Conservation (phyloP, 371 early-diverging fungal genomes). For the Mortierella sp. region DNA sequence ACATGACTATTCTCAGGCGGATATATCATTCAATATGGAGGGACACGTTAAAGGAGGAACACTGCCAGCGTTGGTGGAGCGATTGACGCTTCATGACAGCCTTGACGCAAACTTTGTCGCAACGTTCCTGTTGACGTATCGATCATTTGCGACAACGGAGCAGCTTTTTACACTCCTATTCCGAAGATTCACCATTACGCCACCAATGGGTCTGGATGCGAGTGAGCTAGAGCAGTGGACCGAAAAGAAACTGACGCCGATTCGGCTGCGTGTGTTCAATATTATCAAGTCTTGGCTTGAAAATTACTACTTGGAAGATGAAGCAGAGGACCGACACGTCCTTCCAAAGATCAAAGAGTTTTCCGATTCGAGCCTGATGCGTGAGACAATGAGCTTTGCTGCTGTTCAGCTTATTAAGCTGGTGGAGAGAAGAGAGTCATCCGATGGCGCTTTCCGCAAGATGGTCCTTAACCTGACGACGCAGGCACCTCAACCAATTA, state of each 20-base stretch:
- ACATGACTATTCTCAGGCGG: slow-evolving; percentile 81
- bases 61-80: slow-evolving; percentile 85
- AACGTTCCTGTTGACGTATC: slow-evolving; percentile 90
- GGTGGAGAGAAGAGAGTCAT: slow-evolving; percentile 75
- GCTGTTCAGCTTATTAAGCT: slow-evolving; percentile 76
- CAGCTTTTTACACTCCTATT: slow-evolving; percentile 79
- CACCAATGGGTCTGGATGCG: slow-evolving; percentile 75
- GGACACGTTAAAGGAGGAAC: slow-evolving; percentile 89
- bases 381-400: slow-evolving; percentile 75
- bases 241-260: slow-evolving; percentile 85
- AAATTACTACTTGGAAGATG: slow-evolving; percentile 82
- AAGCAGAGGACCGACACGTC: slow-evolving; percentile 75
- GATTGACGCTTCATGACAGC: slow-evolving; percentile 86
- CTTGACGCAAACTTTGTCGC: slow-evolving; percentile 82
- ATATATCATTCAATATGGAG: slow-evolving; percentile 84
- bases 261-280: slow-evolving; percentile 90
- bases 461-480: slow-evolving; percentile 72
- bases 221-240: slow-evolving; percentile 83
- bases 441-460: slow-evolving; percentile 67
- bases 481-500: slow-evolving; percentile 73
- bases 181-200: slow-evolving; percentile 76
- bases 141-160: slow-evolving; percentile 82
- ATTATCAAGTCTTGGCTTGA: slow-evolving; percentile 93
- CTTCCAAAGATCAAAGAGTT: slow-evolving; percentile 71
- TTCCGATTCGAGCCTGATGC: slow-evolving; percentile 72